Evolutionary conservation across 2,329 filamentous ascomycete species (phyloP).

Genomic region (Akanthomyces muscarius): DNA sequence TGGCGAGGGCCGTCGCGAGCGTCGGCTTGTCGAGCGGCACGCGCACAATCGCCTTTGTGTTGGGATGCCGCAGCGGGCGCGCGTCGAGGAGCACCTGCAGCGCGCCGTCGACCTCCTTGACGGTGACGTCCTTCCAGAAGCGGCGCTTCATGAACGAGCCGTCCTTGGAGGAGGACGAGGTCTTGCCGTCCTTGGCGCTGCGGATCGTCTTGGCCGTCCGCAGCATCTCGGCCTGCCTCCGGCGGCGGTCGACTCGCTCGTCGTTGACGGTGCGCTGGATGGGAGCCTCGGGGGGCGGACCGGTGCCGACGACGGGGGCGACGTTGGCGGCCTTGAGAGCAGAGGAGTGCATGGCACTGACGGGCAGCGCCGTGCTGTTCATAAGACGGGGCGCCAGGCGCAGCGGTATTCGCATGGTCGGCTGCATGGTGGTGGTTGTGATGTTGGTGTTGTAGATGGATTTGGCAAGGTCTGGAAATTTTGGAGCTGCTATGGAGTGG

Average conservation of each 20-base stretch:
- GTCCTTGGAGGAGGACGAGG: background rate
- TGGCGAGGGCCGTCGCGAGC: slow-evolving; percentile 78
- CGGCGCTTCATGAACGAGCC: slow-evolving; percentile 54
- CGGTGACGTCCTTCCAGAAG: slow-evolving; percentile 83
- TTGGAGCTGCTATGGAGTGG: slow-evolving; percentile 11
- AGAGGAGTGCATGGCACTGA: slow-evolving; percentile 32
- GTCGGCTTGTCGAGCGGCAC: slow-evolving; percentile 72
- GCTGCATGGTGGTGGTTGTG: slow-evolving; percentile 36
- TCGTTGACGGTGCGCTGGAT: slow-evolving; percentile 36
- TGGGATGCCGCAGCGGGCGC: slow-evolving; percentile 73
- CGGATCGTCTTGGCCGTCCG: slow-evolving; percentile 48
- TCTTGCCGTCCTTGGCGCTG: slow-evolving; percentile 30
- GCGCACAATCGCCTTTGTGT: slow-evolving; percentile 65
- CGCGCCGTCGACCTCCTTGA: slow-evolving; percentile 59
- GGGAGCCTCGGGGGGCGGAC: slow-evolving; percentile 57
- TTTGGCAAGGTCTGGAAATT: slow-evolving; percentile 15
- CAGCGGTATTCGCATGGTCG: slow-evolving; percentile 36
- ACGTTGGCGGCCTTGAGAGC: slow-evolving; percentile 41
- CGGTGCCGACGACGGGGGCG: slow-evolving; percentile 50
- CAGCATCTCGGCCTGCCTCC: slow-evolving; percentile 52
- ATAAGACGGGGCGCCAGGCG: slow-evolving; percentile 30
- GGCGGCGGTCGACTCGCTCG: slow-evolving; percentile 47
- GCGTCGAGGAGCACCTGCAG: slow-evolving; percentile 69
- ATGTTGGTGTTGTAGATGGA: slow-evolving; percentile 16
- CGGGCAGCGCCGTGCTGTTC: slow-evolving; percentile 17